phyloP scores from a whole-genome alignment of 2,329 filamentous ascomycete species.

The Monosporascus cannonballus region DNA sequence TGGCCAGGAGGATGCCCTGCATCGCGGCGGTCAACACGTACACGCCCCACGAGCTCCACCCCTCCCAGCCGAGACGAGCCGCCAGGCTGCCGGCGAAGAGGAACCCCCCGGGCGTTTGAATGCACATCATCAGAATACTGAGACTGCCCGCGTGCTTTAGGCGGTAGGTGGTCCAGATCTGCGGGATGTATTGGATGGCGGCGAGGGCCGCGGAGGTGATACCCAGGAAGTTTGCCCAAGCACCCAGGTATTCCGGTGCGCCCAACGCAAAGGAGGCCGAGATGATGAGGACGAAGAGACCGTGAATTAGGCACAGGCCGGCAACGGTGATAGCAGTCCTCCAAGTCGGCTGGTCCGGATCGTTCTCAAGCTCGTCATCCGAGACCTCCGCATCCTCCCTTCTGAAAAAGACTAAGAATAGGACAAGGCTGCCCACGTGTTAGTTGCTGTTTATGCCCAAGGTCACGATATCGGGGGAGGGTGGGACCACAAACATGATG shows the following conservation, averaged over 20 bases:
- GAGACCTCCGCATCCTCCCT: conserved; percentile 48
- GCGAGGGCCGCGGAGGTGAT: conserved; percentile 73
- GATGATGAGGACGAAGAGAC: conserved; percentile 62
- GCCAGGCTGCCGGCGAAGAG: conserved; percentile 84
- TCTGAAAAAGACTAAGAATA: conserved; percentile 95
- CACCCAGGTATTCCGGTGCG: conserved; percentile 56
- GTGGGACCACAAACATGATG: conserved; percentile 62
- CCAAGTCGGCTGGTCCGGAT: conserved; percentile 57
- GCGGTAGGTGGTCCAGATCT: conserved; percentile 86
- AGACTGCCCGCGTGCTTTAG: conserved; percentile 84
- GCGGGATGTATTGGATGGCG: conserved; percentile 86
- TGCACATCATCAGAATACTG: conserved; percentile 96
- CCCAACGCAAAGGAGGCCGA: conserved; percentile 62
- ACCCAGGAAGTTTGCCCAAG: conserved; percentile 83
- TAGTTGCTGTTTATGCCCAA: conserved; percentile 15
- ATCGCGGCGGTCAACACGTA: conserved; percentile 80
- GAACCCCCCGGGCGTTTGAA: conserved; percentile 90
- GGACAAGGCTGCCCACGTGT: conserved; percentile 57
- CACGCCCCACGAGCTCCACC: conserved; percentile 95
- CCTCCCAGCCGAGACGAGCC: conserved; percentile 68
- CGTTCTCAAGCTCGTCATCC: conserved; percentile 37
- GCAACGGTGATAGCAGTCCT: conserved; percentile 75
- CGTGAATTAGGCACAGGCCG: conserved; percentile 66
- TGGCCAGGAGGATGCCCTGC: conserved; percentile 72
- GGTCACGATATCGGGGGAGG: neutral